Evolutionary conservation across 305 asterid species (phyloP), one percentile per base, ranked within the genome.

Genomic region (Vinca major): DNA sequence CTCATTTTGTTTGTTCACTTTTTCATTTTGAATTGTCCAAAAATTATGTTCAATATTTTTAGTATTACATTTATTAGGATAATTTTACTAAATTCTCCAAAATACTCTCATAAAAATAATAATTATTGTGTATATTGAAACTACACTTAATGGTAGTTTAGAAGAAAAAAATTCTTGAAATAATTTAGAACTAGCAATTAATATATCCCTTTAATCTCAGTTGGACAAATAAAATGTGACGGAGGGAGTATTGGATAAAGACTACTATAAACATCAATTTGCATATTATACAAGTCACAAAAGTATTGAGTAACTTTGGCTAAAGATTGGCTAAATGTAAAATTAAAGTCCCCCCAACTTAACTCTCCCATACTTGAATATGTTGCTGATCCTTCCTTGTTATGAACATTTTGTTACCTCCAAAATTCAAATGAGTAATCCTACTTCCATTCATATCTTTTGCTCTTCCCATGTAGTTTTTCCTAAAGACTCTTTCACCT

Each of bases 361-460:
- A 90, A 74, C 83, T 85, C 87, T 79, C 76, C 86, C 99, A 93
- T 82, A 92, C 97, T 72, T 92, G 96, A 60, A 92, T 83, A 63
- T 73, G 81, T 56, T 84, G 98, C 50, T 88, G 84, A 63, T 86
- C 93, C 58, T 84, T 90, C 77, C 96, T 74, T 0, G 95, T 81
- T 39, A 90, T 79, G 50, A 88, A 93, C 99, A 93, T 89, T 74
- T 85, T 90, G 72, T 80, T 87, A 73, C 98, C 99, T 26, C 99
- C 97, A 73, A 90, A 93, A 44, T 75, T 78, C 73, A 93, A 67
- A 21, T 82, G 72, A 1, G 83, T 80, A 14, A 89, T 80, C 78
- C 81, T 79, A 57, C 69, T 81, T 10, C 91, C 89, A 55, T 84
- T 88, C 77, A 81, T 79, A 55, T 90, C 98, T 64, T 84, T 86